Conservation (phyloP, 768 basidiomycete genomes). For the Russula foetens region DNA sequence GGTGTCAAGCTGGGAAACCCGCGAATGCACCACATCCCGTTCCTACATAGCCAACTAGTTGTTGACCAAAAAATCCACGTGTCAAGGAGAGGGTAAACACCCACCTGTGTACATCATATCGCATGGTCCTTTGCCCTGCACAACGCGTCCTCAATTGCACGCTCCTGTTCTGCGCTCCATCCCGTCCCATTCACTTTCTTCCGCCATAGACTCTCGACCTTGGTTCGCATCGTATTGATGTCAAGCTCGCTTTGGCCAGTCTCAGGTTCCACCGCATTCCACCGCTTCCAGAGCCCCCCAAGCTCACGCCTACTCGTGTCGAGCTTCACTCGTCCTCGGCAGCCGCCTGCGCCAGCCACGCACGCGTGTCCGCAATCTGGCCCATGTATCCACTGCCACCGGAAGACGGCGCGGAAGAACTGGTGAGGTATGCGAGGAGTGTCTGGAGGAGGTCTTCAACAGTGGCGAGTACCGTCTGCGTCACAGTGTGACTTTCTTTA, state of each 20-base stretch:
- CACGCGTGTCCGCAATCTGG: constrained; percentile 81
- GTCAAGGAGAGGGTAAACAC: constrained; percentile 6
- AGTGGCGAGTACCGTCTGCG: constrained; percentile 53
- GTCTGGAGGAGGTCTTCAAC: constrained; percentile 91
- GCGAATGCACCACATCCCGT: constrained; percentile 58
- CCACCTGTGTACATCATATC: constrained; percentile 54
- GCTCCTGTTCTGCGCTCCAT: constrained; percentile 74
- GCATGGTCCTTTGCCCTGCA: constrained; percentile 47
- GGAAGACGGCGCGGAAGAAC: constrained; percentile 46
- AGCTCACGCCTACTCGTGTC: constrained; percentile 74
- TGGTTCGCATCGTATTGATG: constrained; percentile 47
- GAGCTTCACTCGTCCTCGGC: constrained; percentile 79
- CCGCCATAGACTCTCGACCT: constrained; percentile 50
- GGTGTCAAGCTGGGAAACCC: constrained; percentile 71
- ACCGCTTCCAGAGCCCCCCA: constrained; percentile 61
- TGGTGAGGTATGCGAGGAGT: constrained; percentile 84
- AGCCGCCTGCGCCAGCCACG: constrained; percentile 61
- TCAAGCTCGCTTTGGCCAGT: constrained; percentile 67
- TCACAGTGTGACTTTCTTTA: constrained; percentile 59
- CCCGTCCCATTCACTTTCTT: constrained; percentile 49
- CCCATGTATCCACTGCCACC: constrained; percentile 90
- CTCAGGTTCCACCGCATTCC: constrained; percentile 81
- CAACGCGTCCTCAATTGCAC: constrained; percentile 42
- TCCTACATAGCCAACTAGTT: constrained; percentile 35
- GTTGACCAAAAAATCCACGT: background rate